Evolutionary conservation across 345 rosid species (phyloP).

Genomic region (Noccaea caerulescens): DNA sequence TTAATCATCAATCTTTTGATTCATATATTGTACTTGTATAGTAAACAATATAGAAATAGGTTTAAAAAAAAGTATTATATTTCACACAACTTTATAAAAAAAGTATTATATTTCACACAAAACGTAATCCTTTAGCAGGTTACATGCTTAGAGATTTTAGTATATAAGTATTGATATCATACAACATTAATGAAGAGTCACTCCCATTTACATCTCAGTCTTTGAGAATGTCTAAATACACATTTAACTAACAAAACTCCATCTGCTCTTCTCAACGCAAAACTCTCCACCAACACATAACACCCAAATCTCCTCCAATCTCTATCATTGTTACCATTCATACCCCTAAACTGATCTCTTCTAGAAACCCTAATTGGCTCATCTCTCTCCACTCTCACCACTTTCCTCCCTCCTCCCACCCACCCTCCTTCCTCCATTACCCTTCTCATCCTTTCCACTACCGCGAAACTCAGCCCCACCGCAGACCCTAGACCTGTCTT

Average conservation of each 20-base stretch:
- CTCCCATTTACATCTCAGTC: conserved; percentile 55
- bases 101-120: too few relatives aligned
- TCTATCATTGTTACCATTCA: conserved; percentile 30
- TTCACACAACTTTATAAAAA: not conserved
- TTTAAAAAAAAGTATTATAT: too few relatives aligned
- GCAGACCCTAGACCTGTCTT: conserved; percentile 36
- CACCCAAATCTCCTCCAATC: conserved; percentile 64
- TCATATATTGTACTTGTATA: too few relatives aligned
- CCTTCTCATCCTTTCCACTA: conserved; percentile 76
- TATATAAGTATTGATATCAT: not conserved
- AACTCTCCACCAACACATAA: conserved; percentile 74
- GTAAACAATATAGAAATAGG: too few relatives aligned
- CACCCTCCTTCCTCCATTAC: conserved; percentile 73
- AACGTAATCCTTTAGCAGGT: too few relatives aligned
- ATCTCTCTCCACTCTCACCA: conserved; percentile 57
- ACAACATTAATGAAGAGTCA: conserved; percentile 9
- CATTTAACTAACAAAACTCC: conserved; percentile 57
- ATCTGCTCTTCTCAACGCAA: conserved; percentile 73
- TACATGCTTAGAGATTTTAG: not conserved
- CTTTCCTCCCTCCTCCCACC: conserved; percentile 53
- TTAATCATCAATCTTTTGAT: too few relatives aligned
- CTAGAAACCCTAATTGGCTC: conserved; percentile 42
- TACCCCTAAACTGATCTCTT: conserved; percentile 23
- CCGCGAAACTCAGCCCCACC: conserved; percentile 62
- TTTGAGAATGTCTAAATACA: conserved; percentile 58